Conservation (phyloP, 352 stramenopile genomes). For the Phytophthora cajani region DNA sequence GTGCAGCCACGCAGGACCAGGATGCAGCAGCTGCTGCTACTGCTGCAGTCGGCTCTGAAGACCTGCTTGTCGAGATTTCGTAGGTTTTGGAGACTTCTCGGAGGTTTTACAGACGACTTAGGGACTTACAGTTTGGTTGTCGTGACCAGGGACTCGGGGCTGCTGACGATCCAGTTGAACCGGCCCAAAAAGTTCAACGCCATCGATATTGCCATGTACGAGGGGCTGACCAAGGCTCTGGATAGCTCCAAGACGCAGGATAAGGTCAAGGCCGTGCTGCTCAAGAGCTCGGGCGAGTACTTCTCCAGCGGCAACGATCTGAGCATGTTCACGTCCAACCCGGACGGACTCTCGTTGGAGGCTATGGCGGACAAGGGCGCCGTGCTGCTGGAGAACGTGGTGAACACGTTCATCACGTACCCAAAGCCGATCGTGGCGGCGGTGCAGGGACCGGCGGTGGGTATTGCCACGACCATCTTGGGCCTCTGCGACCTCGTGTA, state of each 20-base stretch:
- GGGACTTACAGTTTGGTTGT: not conserved
- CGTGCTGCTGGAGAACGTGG: slow-evolving; percentile 65
- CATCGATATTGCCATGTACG: slow-evolving; percentile 87
- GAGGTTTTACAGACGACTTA: not conserved
- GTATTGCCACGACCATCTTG: slow-evolving; percentile 90
- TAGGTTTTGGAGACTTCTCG: slow-evolving; percentile 21
- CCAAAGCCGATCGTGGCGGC: slow-evolving; percentile 90
- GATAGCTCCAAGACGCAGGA: slow-evolving; percentile 66
- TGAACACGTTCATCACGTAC: slow-evolving; percentile 86
- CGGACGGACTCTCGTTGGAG: slow-evolving; percentile 60
- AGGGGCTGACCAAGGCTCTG: slow-evolving; percentile 74
- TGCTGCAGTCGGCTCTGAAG: slow-evolving; percentile 35
- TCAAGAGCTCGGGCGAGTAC: slow-evolving; percentile 86
- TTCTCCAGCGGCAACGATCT: slow-evolving; percentile 93
- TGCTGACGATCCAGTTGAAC: slow-evolving; percentile 86
- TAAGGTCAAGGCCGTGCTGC: slow-evolving; percentile 81
- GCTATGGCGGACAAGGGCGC: slow-evolving; percentile 64
- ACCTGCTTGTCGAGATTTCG: slow-evolving; percentile 65
- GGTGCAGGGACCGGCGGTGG: slow-evolving; percentile 91
- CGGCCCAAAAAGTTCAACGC: slow-evolving; percentile 88
- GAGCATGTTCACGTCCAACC: slow-evolving; percentile 76
- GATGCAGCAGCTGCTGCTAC: not conserved
- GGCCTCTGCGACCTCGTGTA: slow-evolving; percentile 92
- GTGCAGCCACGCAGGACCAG: slow-evolving; percentile 27
- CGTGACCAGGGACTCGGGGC: slow-evolving; percentile 45